Base-by-base conservation (phyloP, 225 moss, liverwort and hornwort genomes). In the Pseudisothecium myosuroides region DNA sequence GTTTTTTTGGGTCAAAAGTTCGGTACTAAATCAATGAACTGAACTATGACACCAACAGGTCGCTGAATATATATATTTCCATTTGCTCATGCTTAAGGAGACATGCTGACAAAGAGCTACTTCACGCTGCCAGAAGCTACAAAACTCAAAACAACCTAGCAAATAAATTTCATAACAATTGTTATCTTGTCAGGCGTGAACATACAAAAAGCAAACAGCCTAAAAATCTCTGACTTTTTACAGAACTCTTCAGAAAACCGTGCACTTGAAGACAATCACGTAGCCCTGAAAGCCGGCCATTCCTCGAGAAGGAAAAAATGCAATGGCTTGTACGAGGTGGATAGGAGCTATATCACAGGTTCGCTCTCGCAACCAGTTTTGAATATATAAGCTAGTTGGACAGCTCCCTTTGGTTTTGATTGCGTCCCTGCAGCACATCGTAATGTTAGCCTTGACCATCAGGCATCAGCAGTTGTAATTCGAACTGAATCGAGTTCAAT, bases 101-200 rank as follows among this genome's bases (percentile, higher is more conserved):
- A 69, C 88, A 85, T 90, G 82, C 89, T 91, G 87, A 89, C 60
- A 85, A 87, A 87, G 92, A 68, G 63, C 52, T 50, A 47, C 50
- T 87, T 84, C 88, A 76, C 12, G 36, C 29, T 76, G 77, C 34
- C 77, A 82, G 86, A 55, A 84, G 79, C 79, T 45, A 43, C 55
- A 43, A 45, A 50, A 83, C 72, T 80, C 71, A 27, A 80, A 60
- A 34, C n/a, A 67, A 81, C 60, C 85, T 60, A 54, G 76, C 27
- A 43, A 73, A 76, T 82, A 62, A 50, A 58, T 61, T 59, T 68
- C 68, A 67, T 77, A 54, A 59, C 37, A 76, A 77, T 47, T 76
- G 52, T 54, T 59, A 59, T 68, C 82, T 76, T 39, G 39, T 75
- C 66, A 83, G 55, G 87, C 50, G 67, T 34, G 54, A 71, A 83